Conservation (phyloP, 768 basidiomycete species). For the Termitomyces sp. region DNA sequence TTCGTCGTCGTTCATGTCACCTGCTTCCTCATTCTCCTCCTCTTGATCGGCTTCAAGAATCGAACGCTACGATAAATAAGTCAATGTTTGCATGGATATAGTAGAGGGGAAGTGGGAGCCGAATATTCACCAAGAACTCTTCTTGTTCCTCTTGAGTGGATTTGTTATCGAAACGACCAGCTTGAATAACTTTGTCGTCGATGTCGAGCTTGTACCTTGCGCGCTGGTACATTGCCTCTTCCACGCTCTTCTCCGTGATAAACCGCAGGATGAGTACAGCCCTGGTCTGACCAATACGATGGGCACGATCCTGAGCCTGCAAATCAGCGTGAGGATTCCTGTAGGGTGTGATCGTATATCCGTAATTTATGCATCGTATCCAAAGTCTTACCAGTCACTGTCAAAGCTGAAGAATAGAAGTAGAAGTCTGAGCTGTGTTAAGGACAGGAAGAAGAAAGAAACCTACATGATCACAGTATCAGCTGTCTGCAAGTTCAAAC, state of each 20-base stretch:
- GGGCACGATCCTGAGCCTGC: slow-evolving; percentile 98
- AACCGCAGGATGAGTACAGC: slow-evolving; percentile 95
- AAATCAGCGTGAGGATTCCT: slow-evolving; percentile 99
- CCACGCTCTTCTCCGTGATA: slow-evolving; percentile 97
- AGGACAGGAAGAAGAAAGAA: neutral
- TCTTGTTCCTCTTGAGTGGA: slow-evolving; percentile 98
- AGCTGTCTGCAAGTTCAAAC: slow-evolving; percentile 92
- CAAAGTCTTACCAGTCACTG: slow-evolving; percentile 55
- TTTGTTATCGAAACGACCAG: slow-evolving; percentile 98
- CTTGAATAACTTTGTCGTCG: slow-evolving; percentile 99
- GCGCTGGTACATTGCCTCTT: slow-evolving; percentile 95
- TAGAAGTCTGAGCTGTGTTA: neutral
- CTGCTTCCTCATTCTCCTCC: slow-evolving; percentile 85
- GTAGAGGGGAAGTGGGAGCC: neutral
- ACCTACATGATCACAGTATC: slow-evolving; percentile 94
- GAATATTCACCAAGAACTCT: slow-evolving; percentile 75
- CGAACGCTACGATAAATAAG: slow-evolving; percentile 56
- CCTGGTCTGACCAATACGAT: slow-evolving; percentile 99
- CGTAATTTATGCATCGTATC: neutral
- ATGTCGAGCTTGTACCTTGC: slow-evolving; percentile 97
- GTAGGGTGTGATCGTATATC: neutral
- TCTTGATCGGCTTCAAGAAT: slow-evolving; percentile 89
- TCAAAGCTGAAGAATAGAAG: slow-evolving; percentile 53
- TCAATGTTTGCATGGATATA: neutral
- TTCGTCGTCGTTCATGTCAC: slow-evolving; percentile 93